phyloP scores from a whole-genome alignment of 176 grass and related monocot species.

The Phragmites australis region DNA sequence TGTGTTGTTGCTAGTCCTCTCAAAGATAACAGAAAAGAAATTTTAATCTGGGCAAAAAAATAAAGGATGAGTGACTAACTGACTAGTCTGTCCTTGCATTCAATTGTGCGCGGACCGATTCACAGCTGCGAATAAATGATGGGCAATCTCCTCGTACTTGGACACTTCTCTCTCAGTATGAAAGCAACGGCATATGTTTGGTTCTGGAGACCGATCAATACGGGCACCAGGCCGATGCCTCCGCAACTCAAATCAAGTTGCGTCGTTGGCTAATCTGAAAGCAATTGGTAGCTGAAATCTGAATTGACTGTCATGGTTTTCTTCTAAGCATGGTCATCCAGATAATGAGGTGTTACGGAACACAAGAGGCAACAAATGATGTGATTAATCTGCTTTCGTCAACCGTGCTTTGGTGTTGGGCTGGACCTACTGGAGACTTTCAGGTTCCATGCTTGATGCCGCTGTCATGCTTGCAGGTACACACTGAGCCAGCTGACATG shows the following conservation, averaged over 20 bases:
- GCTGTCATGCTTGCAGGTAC: too few species aligned
- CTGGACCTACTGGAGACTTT: slow-evolving; percentile 22
- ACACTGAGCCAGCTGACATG: not conserved
- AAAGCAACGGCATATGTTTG: not conserved
- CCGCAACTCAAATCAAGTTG: not conserved
- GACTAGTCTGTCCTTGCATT: not conserved
- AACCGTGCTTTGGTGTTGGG: not conserved
- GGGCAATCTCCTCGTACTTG: too few species aligned
- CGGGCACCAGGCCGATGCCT: too few species aligned
- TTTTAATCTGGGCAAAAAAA: not conserved
- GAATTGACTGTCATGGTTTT: not conserved
- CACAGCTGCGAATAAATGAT: too few species aligned
- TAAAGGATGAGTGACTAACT: accelerated
- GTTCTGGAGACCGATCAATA: not conserved
- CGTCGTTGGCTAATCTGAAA: not conserved
- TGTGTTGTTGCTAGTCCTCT: too few species aligned
- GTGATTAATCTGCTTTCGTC: not conserved
- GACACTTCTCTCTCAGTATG: not conserved
- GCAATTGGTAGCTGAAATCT: not conserved
- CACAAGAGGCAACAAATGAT: not conserved
- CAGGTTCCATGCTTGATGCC: not conserved
- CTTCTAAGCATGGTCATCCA: not conserved
- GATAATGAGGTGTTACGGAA: not conserved
- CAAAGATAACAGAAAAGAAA: not conserved
- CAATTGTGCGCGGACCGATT: not conserved